Evolutionary conservation across 2,329 filamentous ascomycete species (phyloP).

Genomic region (Penicillium corylophilum): DNA sequence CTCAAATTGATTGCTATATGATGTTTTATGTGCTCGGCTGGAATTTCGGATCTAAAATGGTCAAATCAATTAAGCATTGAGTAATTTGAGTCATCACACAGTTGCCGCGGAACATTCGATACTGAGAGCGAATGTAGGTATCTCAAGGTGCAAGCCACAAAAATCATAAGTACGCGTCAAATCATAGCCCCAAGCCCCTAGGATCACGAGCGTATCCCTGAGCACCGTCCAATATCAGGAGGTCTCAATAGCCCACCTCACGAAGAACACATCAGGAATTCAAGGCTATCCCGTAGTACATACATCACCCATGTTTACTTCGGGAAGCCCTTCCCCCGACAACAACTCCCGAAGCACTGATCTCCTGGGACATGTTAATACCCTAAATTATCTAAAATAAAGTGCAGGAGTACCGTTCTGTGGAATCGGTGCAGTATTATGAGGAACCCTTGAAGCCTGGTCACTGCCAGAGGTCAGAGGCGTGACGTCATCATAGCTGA

Average conservation of each 20-base stretch:
- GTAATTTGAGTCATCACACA: neutral
- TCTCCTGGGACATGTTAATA: constrained; percentile 12
- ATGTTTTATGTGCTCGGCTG: too few relatives aligned
- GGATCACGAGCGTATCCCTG: too few relatives aligned
- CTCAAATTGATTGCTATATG: neutral
- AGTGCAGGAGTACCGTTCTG: constrained; percentile 11
- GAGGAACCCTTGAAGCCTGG: constrained; percentile 1
- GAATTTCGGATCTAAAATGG: too few relatives aligned
- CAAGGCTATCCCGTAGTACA: too few relatives aligned
- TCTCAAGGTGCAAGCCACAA: neutral
- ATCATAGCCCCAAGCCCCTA: too few relatives aligned
- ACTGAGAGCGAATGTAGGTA: neutral
- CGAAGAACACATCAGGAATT: too few relatives aligned
- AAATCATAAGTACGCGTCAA: too few relatives aligned
- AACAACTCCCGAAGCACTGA: constrained; percentile 10
- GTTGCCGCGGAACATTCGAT: neutral
- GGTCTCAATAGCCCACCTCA: neutral
- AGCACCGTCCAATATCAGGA: too few relatives aligned
- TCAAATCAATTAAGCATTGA: too few relatives aligned
- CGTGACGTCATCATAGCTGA: neutral
- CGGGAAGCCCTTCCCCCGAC: constrained; percentile 6
- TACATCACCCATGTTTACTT: neutral
- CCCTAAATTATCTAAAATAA: neutral
- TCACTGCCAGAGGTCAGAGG: constrained; percentile 8
- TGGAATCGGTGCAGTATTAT: neutral